phyloP scores from a whole-genome alignment of 352 stramenopile species.

The Phytophthora fragariaefolia region DNA sequence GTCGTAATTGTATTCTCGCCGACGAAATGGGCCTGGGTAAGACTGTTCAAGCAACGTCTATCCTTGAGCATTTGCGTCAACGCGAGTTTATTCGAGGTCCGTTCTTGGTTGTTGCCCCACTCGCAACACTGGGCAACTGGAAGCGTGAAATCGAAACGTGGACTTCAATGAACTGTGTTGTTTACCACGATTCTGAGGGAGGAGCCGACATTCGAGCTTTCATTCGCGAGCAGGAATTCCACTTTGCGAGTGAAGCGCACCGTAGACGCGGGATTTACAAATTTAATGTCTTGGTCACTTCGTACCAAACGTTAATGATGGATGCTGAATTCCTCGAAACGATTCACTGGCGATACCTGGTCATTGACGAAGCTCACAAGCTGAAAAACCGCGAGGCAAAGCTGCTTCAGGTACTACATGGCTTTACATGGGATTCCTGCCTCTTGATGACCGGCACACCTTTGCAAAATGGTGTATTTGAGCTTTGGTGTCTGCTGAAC shows the following conservation, averaged over 20 bases:
- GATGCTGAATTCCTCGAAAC: conserved; percentile 93
- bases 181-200: conserved; percentile 98
- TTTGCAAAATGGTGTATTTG: conserved; percentile 99
- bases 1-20: conserved; percentile 92
- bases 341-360: conserved; percentile 97
- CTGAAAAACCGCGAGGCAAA: conserved; percentile 98
- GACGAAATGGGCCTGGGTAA: conserved; percentile 93
- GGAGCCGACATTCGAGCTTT: conserved; percentile 91
- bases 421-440: conserved; percentile 90
- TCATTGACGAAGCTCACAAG: conserved; percentile 99
- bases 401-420: conserved; percentile 91
- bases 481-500: conserved; percentile 99
- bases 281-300: conserved; percentile 98
- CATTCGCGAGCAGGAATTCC: conserved; percentile 97
- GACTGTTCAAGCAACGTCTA: conserved; percentile 92
- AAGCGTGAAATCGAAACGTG: conserved; percentile 98
- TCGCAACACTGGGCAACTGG: conserved; percentile 99
- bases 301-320: conserved; percentile 96
- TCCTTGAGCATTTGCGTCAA: conserved; percentile 95
- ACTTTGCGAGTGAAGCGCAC: conserved; percentile 91
- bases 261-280: conserved; percentile 84
- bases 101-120: conserved; percentile 98
- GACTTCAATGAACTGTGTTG: conserved; percentile 99
- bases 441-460: conserved; percentile 97
- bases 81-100: conserved; percentile 93